Evolutionary conservation across 768 basidiomycete species (phyloP), one percentile per base, ranked within the genome.

Genomic region (Mycena chlorophos): DNA sequence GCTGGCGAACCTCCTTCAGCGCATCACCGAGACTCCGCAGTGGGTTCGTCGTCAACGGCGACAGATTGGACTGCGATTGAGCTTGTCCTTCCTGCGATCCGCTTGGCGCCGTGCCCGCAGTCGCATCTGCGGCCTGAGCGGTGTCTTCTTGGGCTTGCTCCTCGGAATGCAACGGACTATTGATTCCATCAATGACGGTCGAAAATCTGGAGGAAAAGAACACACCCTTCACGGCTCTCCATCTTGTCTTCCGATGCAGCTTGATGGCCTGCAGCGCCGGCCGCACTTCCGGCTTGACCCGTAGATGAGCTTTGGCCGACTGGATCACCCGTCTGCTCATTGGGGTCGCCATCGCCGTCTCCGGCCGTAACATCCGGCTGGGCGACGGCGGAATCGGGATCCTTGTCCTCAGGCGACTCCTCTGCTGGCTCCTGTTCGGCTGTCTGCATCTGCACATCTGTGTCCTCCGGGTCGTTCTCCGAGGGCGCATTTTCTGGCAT

Each of bases 1-100:
- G 85, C 57, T 88, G 84, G 47, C 81, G 85, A 51, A 95, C 88
- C 63, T 95, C 88, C 61, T 88, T 83, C 49, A 91, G 69, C 0
- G 89, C 81, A 64, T 97, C 94, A 27, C 94, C 94, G 2, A 94
- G 83, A 60, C 84, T 89, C 48, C 93, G 90, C 31, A 86, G 71
- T 3, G 87, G 84, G 62, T 89, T 85, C n/a, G 28, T 71, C 68
- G 28, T 69, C 52, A 8, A 70, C 73, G 26, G 64, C 67, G 23
- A n/a, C n/a, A n/a, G n/a, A n/a, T 79, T 75, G 4, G 71, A 73
- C 43, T 72, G 74, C 16, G 77, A 70, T 20, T 73, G 60, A 8
- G 70, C 70, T 17, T 71, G 71, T 13, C 82, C 82, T 46, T 78
- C 72, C 54, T 83, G 78, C 10, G 71, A 60, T 46, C 81, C 81